phyloP scores from a whole-genome alignment of 2,329 filamentous ascomycete genomes.

The Malbranchea cinnamomea region DNA sequence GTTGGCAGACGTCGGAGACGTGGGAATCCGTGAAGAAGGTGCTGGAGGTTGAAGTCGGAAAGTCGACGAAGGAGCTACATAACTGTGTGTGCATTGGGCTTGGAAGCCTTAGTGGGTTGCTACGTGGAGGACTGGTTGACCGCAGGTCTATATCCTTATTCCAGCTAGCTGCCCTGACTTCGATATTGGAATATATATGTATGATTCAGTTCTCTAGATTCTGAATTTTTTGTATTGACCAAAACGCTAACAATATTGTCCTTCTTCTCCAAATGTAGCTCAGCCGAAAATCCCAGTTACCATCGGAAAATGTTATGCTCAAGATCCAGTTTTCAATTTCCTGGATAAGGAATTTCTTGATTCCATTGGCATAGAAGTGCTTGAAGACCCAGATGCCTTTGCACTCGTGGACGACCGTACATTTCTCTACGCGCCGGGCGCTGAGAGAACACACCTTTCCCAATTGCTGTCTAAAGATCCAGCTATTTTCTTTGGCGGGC shows the following conservation, averaged over 20 bases:
- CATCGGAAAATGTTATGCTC: slow-evolving; percentile 33
- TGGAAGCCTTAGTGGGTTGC: slow-evolving; percentile 27
- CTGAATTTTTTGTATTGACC: slow-evolving; percentile 2
- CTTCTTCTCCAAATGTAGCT: background rate
- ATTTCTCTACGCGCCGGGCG: slow-evolving; percentile 48
- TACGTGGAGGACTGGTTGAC: slow-evolving; percentile 29
- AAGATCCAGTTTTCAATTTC: slow-evolving; percentile 37
- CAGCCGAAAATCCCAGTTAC: background rate
- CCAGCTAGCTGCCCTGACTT: slow-evolving; percentile 25
- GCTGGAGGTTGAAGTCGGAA: slow-evolving; percentile 1
- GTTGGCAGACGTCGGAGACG: slow-evolving; percentile 18
- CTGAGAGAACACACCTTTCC: slow-evolving; percentile 36
- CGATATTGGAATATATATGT: slow-evolving; percentile 16
- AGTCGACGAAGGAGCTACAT: slow-evolving; percentile 9
- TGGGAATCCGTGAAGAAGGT: slow-evolving; percentile 13
- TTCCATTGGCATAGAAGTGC: slow-evolving; percentile 21
- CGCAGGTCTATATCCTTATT: slow-evolving; percentile 25
- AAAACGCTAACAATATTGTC: slow-evolving; percentile 3
- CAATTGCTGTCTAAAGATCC: slow-evolving; percentile 36
- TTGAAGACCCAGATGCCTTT: slow-evolving; percentile 38
- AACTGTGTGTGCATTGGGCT: slow-evolving; percentile 26
- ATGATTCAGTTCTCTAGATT: slow-evolving; percentile 9
- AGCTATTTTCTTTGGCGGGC: slow-evolving; percentile 42
- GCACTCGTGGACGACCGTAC: slow-evolving; percentile 33
- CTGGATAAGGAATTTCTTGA: slow-evolving; percentile 25